Evolutionary conservation across 768 basidiomycete genomes (phyloP), one percentile per base, ranked within the genome.

Genomic region (Multifurca ochricompacta): DNA sequence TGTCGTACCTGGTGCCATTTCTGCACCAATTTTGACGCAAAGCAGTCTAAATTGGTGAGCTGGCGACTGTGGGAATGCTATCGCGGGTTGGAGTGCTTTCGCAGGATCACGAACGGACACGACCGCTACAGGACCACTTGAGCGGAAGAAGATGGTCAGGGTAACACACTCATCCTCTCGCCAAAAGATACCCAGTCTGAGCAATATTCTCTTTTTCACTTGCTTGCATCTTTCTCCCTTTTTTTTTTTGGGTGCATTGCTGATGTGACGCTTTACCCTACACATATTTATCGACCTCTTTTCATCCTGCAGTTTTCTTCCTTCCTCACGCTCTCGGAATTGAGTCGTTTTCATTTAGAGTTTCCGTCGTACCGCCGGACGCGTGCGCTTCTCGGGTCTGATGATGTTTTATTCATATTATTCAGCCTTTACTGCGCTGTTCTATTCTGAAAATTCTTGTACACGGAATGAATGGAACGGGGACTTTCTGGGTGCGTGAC

Each of bases 41-140:
- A 91, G 83, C 69, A 91, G 82, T 61, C 81, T 91, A 81, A 87
- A 89, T 67, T 91, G 88, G 87, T 91, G 73, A 74, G 18, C 37
- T 4, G 37, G 9, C n/a, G 28, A 21, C 9, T 31, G 41, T 25
- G n/a, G 30, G 23, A 34, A 18, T 44, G 43, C 44, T 42, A 32
- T 40, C n/a, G 16, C 7, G 9, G 36, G 18, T 39, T 39, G 43
- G 30, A 36, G 27, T 34, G 16, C 16, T 23, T 16, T 36, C 14
- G 23, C 25, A 36, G 53, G 46, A 41, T 25, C 39, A 35, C 31
- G 53, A 30, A 41, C 27, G 37, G 31, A 47, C 27, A 18, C 21
- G 25, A 14, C 25, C 4, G 7, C 18, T 32, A 25, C 40, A 31
- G 41, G 30, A 27, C 32, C 16, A 18, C 32, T 27, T 21, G 40